Evolutionary conservation across 2,329 filamentous ascomycete species (phyloP), one percentile per base, ranked within the genome.

Genomic region (Alternaria longipes): DNA sequence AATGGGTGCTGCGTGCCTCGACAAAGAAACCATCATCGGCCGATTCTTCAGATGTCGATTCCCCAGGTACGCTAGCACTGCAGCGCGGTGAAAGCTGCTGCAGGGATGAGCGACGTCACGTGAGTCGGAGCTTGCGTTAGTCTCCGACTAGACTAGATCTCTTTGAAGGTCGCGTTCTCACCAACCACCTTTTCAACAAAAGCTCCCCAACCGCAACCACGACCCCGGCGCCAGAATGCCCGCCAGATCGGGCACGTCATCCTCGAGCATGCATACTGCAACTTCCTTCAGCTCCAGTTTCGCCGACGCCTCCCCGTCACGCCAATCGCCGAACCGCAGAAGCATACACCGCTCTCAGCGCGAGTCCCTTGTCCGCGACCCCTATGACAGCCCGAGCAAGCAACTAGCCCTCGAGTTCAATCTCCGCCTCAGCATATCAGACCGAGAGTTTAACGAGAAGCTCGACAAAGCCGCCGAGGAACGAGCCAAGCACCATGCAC

Each of bases 401-500:
- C 73, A 76, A 53, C 64, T 81, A 18, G 65, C 77, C 11, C 67
- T 78, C 40, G 82, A 84, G 32, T 80, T 83, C 65, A 78, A 77
- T 54, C 71, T 79, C 54, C 71, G 83, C n/a, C 74, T 79, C 54
- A 74, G 80, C 54, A 74, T 79, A 30, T 78, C 78, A 8, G 80
- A 83, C 51, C 76, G 76, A 2, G 73, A 79, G 8, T 86, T 86
- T 61, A 82, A 87, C 42, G 84, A 87, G 22, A 84, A 82, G 24
- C 85, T 92, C 28, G 89, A 93, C 60, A 82, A 82, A 41, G 85
- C 88, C 53, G 84, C 86, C 32, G 84, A 86, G 36, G 88, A 91
- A 64, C 86, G 85, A 34, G 88, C 89, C 72, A 81, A 85, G 51
- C 83, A 82, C 56, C 90, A 92, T 73, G 84, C 85, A 59, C 85